These are phyloP conservation scores for Cicer yamashitae DNA, from an alignment of 306 rosid species.

Conservation along the genomic window DNA sequence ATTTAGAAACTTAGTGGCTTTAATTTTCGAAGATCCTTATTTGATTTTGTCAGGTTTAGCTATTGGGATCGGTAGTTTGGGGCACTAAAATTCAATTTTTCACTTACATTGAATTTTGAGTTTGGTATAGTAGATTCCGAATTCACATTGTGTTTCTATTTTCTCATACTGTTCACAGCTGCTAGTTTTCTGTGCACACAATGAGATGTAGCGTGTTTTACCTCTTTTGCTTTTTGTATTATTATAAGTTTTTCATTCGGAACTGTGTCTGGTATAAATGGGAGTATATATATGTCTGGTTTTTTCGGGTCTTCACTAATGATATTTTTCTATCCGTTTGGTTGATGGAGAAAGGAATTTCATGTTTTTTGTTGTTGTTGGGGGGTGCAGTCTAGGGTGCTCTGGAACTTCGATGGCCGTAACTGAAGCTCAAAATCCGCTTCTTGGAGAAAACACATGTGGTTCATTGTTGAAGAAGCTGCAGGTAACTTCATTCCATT, in stretches of 20 bases:
- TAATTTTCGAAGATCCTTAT: neutral
- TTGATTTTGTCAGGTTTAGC: neutral
- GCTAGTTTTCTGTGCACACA: neutral
- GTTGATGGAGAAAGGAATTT: constrained; percentile 3
- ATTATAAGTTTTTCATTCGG: neutral
- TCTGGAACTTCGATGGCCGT: constrained; percentile 69
- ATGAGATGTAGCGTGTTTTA: neutral
- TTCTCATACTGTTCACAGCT: neutral
- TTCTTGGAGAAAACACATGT: constrained; percentile 77
- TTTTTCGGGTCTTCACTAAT: constrained; percentile 9
- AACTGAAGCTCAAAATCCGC: constrained; percentile 72
- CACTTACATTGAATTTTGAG: neutral
- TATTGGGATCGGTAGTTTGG: constrained; percentile 11
- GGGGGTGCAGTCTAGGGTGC: constrained; percentile 57
- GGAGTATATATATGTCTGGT: constrained; percentile 17
- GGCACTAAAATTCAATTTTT: constrained; percentile 6
- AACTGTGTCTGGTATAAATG: constrained; percentile 19
- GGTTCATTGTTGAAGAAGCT: constrained; percentile 90
- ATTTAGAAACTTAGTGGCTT: neutral
- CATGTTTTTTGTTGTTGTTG: constrained; percentile 3
- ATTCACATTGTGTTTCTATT: neutral
- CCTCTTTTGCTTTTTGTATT: neutral
- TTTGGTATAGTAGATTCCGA: constrained; percentile 19
- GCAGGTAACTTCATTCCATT: constrained; percentile 61
- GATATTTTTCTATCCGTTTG: neutral